Conservation (phyloP, 441 rosid species). For the Bruguiera hainesii region DNA sequence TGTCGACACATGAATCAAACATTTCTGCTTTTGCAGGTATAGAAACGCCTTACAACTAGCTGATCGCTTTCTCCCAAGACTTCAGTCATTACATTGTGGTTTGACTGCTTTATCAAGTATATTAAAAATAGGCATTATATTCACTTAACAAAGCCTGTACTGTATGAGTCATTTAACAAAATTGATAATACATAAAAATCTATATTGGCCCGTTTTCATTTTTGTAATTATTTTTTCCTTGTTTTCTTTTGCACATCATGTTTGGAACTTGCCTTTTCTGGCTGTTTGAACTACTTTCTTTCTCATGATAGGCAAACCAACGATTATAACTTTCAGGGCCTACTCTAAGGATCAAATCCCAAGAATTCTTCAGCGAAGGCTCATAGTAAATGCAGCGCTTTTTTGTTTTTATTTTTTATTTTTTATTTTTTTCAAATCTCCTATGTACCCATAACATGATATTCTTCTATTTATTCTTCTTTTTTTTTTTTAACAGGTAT, state of each 20-base stretch:
- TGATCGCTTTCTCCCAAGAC: conserved; percentile 82
- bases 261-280: too few relatives aligned
- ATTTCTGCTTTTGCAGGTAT: conserved; percentile 48
- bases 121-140: too few relatives aligned
- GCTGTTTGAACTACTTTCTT: neutral
- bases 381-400: neutral
- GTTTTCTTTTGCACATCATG: too few relatives aligned
- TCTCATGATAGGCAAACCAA: neutral
- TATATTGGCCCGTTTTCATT: too few relatives aligned
- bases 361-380: neutral
- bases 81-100: conserved; percentile 73
- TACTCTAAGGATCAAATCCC: neutral
- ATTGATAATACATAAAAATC: too few relatives aligned
- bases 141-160: neutral
- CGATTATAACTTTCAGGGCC: neutral
- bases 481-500: too few relatives aligned
- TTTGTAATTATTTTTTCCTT: too few relatives aligned
- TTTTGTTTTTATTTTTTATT: too few relatives aligned
- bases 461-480: too few relatives aligned
- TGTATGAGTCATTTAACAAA: neutral
- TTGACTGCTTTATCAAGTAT: conserved; percentile 7
- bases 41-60: conserved; percentile 87
- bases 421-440: too few relatives aligned
- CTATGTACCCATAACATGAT: too few relatives aligned
- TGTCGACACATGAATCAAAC: neutral